Evolutionary conservation across 1,284 basidiomycete species (phyloP), one percentile per base, ranked within the genome.

Genomic region (Xerocomus amazonicus): DNA sequence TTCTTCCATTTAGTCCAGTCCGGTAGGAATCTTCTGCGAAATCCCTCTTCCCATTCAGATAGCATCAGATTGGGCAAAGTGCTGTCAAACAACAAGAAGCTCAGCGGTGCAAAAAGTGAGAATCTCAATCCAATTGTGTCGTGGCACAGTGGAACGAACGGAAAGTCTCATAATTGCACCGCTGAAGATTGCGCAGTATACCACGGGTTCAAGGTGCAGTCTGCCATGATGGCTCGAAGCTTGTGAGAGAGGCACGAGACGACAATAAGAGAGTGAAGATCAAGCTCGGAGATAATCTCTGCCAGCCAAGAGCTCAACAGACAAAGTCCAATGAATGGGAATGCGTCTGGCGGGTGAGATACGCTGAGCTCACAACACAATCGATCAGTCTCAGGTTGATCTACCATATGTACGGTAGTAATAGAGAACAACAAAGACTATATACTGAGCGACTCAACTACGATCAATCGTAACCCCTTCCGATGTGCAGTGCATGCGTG

Each of bases 61-160:
- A 79, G 73, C 55, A 68, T 77, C 51, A 89, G 66, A 58, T 84
- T 83, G 8, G 87, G 87, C 35, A 85, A 65, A 12, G 83, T 82
- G 23, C 78, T 72, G 35, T 85, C 77, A 57, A 80, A 85, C 9
- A 89, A 68, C 41, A 90, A 70, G 65, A 81, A 87, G 4, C 72
- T 63, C 0, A 84, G 73, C 31, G 70, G 69, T 9, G 81, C 85
- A 13, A 80, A 65, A 33, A n/a, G 77, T 76, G 43, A 88, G 63
- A 36, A 89, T 81, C 51, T 87, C 83, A 42, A 88, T 73, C 83
- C 84, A 89, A 58, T 88, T 90, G 51, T 83, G 79, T 36, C 81
- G 73, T 7, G 87, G 86, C 2, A 88, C 82, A 17, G 68, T 79
- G 26, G 68, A 66, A 36, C 80, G 78, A 37, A 84, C 75, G 55